Base-by-base conservation (phyloP, 345 rosid species). In the Eucalyptus tenuipes region DNA sequence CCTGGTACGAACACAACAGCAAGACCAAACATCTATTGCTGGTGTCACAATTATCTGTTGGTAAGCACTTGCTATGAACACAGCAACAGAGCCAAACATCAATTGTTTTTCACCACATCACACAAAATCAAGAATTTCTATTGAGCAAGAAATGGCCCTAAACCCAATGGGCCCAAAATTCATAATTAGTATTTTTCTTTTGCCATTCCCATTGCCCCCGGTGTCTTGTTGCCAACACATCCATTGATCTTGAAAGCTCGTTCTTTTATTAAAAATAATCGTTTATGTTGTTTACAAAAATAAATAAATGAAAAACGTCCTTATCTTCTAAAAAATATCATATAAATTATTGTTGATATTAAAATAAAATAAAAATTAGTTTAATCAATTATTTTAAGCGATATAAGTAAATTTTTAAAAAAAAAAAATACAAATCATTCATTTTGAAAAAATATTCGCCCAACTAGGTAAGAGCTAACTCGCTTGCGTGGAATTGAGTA, bases 331-430 rank as follows among this genome's bases (percentile, higher is more conserved):
- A 6, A 17, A 71, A 33, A 71, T 15, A 15, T 1, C 2, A 66
- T 29, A 61, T 29, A 29, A 61, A 29, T 61, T 29, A 2, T 29
- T 61, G 2, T 61, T 61, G 5, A 61, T 61, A 61, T 29, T 61
- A 29, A 0, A 55, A 24, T 22, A 59, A n/a, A 66, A 66, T n/a
- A 14, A 4, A 0, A 0, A 2, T 64, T 15, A 10, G 1, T 66
- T 31, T 16, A 68, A 33, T 18, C 8, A 71, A 3, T 71, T 18
- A 71, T 71, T 37, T 14, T 18, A 68, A 33, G 7, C 1, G 3
- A 68, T 16, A 31, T 5, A 33, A 8, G 24, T 7, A 5, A 8
- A 8, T 66, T 66, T 66, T 8, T 8, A 31, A 50, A 50, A 17
- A 1, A 31, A 50, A 50, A 17, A 1, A 50, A 7, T 50, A 17